Evolutionary conservation across 768 basidiomycete genomes (phyloP), one percentile per base, ranked within the genome.

Genomic region (Pleurotus pulmonarius): DNA sequence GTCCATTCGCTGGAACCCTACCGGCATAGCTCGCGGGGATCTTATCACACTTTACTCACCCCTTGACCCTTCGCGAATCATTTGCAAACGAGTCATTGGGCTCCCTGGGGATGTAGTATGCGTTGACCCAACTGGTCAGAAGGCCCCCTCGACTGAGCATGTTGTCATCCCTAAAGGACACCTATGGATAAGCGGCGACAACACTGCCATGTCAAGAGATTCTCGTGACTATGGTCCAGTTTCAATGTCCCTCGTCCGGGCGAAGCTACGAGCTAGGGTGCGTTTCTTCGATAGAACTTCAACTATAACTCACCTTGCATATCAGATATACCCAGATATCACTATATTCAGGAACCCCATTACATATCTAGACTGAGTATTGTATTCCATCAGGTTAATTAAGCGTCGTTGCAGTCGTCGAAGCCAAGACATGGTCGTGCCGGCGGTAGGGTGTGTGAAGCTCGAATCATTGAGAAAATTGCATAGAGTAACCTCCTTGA

Each of bases 401-500:
- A 11, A 12, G 29, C 3, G 29, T 34, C 9, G 11, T 34, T 1
- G 29, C 29, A 34, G 29, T 11, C 29, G 1, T 34, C 29, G 29
- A 3, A 34, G 29, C 29, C 9, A 34, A 12, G 3, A 34, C 29
- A 34, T 34, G 29, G 29, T 34, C 7, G 3, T 34, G 11, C 29
- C 29, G 29, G 9, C 29, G 29, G 29, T 12, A 34, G 37, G 24
- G 53, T 13, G 15, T 46, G 44, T 26, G 38, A 15, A 43, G 29
- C 37, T 49, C 46, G 55, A 26, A 54, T 78, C 69, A 87, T 63
- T 68, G 80, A 45, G 74, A 75, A 67, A 98, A 97, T 64, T 91
- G 90, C 82, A 98, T 84, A 0, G 89, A 90, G 74, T 98, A 98
- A 0, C 96, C 94, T n/a, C 96, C 96, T 59, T 94, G 87, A 5